A percentile compares a stretch with the other conserved stretches of the same genome.
These are phyloP conservation scores for Zygoascus hellenicus DNA, from an alignment of 1,139 yeast species.

Conservation along the genomic window DNA sequence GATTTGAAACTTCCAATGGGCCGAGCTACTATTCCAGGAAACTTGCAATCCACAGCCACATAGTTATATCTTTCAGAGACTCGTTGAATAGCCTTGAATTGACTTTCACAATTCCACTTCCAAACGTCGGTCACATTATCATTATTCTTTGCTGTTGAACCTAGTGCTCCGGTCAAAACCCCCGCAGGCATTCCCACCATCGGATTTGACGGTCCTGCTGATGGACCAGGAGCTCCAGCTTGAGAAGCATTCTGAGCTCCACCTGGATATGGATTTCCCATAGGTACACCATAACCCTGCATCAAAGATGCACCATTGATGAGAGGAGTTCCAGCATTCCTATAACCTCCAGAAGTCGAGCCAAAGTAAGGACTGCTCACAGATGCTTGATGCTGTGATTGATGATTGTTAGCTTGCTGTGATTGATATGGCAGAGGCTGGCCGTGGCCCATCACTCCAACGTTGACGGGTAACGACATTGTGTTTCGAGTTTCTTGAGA, in stretches of 20 bases:
- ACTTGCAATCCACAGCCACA: slow-evolving; percentile 76
- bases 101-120: slow-evolving; percentile 77
- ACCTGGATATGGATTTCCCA: slow-evolving; percentile 8
- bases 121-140: slow-evolving; percentile 52
- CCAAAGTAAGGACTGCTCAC: slow-evolving; percentile 8
- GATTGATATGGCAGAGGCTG: slow-evolving; percentile 9
- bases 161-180: slow-evolving; percentile 5
- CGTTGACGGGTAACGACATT: slow-evolving; percentile 4
- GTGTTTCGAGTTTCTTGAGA: background rate
- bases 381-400: slow-evolving; percentile 8
- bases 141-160: slow-evolving; percentile 1
- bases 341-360: slow-evolving; percentile 1
- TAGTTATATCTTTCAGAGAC: slow-evolving; percentile 64
- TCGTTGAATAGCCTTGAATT: slow-evolving; percentile 67
- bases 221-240: background rate
- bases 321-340: slow-evolving; percentile 6
- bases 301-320: slow-evolving; percentile 2
- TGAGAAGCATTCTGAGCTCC: background rate
- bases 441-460: slow-evolving; percentile 10
- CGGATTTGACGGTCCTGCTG: background rate
- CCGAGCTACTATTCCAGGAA: slow-evolving; percentile 93
- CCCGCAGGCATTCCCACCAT: slow-evolving; percentile 4
- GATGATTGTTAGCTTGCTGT: slow-evolving; percentile 8
- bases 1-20: slow-evolving; percentile 95
- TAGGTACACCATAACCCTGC: slow-evolving; percentile 6